Evolutionary conservation across 176 grass and related monocot genomes (phyloP).

Genomic region (Alloteropsis semialata): DNA sequence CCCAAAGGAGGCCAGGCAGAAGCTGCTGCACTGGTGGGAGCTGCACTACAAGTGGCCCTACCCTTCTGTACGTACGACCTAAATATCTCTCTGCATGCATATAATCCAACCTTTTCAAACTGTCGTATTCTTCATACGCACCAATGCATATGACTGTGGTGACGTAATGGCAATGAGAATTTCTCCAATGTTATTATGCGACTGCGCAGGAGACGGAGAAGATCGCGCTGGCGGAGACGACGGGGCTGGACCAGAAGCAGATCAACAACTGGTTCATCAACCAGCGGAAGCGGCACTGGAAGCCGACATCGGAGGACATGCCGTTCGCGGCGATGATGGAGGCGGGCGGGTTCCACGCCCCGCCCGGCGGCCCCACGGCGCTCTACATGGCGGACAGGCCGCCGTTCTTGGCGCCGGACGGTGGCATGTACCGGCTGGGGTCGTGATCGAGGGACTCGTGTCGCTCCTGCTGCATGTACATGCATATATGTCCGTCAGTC

Average conservation of each 20-base stretch:
- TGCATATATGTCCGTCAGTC: no score
- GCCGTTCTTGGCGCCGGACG: constrained; percentile 32
- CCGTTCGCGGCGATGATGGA: constrained; percentile 50
- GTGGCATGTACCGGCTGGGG: constrained; percentile 62
- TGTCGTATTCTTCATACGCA: neutral
- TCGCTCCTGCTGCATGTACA: no score
- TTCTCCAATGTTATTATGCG: neutral
- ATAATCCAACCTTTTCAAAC: neutral
- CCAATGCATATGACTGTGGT: neutral
- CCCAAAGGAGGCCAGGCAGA: constrained; percentile 82
- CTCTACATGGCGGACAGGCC: constrained; percentile 33
- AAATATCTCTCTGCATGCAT: neutral
- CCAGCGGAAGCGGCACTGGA: constrained; percentile 98
- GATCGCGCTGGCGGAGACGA: constrained; percentile 64
- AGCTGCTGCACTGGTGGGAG: constrained; percentile 89
- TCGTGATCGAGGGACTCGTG: constrained; percentile 30
- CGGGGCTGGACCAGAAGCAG: constrained; percentile 93
- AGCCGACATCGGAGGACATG: constrained; percentile 59
- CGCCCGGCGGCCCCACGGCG: constrained; percentile 9
- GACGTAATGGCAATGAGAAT: neutral
- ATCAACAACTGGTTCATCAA: constrained; percentile 99
- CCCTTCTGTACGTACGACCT: constrained; percentile 61
- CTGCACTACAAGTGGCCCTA: constrained; percentile 97
- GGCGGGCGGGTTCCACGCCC: constrained; percentile 39
- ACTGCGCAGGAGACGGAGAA: constrained; percentile 72